phyloP scores from a whole-genome alignment of 345 rosid species.

The Capsella bursapastoris region DNA sequence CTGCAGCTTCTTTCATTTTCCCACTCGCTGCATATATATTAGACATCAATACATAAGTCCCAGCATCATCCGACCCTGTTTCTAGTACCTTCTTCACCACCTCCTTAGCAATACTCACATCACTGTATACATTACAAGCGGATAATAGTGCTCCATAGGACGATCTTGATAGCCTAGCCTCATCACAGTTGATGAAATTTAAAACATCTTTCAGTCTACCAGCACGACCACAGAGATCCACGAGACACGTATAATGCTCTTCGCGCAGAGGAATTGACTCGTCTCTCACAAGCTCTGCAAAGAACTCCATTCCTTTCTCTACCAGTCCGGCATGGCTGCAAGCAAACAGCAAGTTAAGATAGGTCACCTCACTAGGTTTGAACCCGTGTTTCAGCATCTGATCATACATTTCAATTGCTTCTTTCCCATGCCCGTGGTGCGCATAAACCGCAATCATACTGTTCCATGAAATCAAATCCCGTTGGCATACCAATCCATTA shows the following conservation, averaged over 20 bases:
- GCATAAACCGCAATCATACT: constrained; percentile 76
- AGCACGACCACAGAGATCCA: constrained; percentile 73
- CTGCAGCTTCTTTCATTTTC: constrained; percentile 58
- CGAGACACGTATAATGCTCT: constrained; percentile 71
- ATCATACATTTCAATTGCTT: constrained; percentile 60
- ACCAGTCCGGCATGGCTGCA: constrained; percentile 80
- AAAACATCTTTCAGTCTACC: constrained; percentile 65
- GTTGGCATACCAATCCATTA: constrained; percentile 46
- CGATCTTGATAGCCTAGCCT: constrained; percentile 48
- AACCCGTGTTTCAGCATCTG: constrained; percentile 60
- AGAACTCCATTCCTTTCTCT: constrained; percentile 63
- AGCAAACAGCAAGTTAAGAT: constrained; percentile 67
- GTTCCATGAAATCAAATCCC: constrained; percentile 75
- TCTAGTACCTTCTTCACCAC: constrained; percentile 58
- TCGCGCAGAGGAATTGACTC: constrained; percentile 53
- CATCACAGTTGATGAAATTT: constrained; percentile 46
- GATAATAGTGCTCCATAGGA: constrained; percentile 73
- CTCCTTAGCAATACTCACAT: constrained; percentile 53
- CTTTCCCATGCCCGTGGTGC: constrained; percentile 71
- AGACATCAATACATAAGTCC: constrained; percentile 57
- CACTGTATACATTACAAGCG: constrained; percentile 61
- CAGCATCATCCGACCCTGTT: constrained; percentile 61
- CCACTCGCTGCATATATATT: constrained; percentile 63
- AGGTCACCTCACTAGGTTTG: constrained; percentile 65
- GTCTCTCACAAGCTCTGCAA: constrained; percentile 56